Evolutionary conservation across 1,284 basidiomycete species (phyloP).

Genomic region (Puccinia hordei): DNA sequence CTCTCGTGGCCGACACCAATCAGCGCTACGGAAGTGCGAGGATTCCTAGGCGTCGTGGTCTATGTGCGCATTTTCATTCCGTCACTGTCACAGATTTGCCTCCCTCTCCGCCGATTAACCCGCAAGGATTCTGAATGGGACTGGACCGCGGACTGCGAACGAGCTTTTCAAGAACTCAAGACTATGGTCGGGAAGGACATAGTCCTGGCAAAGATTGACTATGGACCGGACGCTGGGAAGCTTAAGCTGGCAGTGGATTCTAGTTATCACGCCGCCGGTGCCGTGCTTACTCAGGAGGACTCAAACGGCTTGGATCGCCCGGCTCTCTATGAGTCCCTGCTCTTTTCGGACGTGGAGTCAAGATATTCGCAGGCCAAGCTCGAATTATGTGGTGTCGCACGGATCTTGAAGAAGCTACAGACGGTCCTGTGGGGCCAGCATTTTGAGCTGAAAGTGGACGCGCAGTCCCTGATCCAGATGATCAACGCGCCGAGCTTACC

Average conservation of each 20-base stretch:
- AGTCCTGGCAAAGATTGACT: not conserved
- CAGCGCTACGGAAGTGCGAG: not conserved
- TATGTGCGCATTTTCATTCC: not conserved
- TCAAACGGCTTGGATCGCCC: too few relatives aligned
- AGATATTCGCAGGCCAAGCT: too few relatives aligned
- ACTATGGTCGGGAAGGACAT: not conserved
- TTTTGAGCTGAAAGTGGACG: too few relatives aligned
- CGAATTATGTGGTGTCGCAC: too few relatives aligned
- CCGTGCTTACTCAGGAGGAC: too few relatives aligned
- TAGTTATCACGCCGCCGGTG: not conserved
- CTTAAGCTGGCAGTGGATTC: not conserved
- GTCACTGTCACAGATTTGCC: not conserved
- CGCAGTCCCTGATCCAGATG: too few relatives aligned
- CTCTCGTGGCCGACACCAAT: not conserved
- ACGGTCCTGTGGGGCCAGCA: too few relatives aligned
- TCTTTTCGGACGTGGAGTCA: too few relatives aligned
- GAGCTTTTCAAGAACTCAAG: not conserved
- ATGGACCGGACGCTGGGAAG: not conserved
- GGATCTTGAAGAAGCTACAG: too few relatives aligned
- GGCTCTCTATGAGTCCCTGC: too few relatives aligned
- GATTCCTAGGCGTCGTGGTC: too few relatives aligned
- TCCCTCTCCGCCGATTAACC: not conserved
- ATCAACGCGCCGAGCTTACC: too few relatives aligned
- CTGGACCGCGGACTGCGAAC: not conserved
- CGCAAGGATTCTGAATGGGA: not conserved